These are phyloP conservation scores for Lipomyces sp. DNA, from an alignment of 805 yeast species.

Conservation along the genomic window DNA sequence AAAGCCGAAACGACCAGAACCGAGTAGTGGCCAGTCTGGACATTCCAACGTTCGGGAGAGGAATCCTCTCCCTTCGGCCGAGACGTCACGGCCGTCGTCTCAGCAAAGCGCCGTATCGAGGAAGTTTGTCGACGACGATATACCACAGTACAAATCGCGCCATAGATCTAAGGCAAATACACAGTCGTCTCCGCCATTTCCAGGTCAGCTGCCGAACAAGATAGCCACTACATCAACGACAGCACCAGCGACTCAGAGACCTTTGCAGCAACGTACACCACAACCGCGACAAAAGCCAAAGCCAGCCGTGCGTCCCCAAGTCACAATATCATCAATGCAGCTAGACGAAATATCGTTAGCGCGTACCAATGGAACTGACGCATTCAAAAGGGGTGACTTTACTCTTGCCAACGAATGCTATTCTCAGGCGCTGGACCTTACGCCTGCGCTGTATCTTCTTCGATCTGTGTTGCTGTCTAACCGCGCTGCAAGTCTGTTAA, in stretches of 20 bases:
- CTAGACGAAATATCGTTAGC: slow-evolving; percentile 35
- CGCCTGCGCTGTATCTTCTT: slow-evolving; percentile 64
- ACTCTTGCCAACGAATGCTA: slow-evolving; percentile 60
- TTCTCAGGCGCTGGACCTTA: slow-evolving; percentile 49
- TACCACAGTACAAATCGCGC: slow-evolving; percentile 7
- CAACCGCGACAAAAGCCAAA: background rate
- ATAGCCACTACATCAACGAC: background rate
- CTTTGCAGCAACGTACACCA: background rate
- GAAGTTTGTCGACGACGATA: slow-evolving; percentile 17
- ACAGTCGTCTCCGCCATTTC: background rate
- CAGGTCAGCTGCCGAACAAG: background rate
- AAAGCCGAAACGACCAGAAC: slow-evolving; percentile 3
- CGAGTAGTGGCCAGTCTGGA: too few species aligned
- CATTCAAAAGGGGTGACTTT: slow-evolving; percentile 82
- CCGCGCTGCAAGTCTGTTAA: slow-evolving; percentile 61
- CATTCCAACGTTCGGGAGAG: too few species aligned
- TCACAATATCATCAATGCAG: slow-evolving; percentile 34
- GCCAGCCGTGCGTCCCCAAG: slow-evolving; percentile 29
- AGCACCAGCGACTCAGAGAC: background rate
- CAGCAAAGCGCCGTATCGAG: background rate
- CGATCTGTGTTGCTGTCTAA: slow-evolving; percentile 72
- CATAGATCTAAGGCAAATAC: background rate
- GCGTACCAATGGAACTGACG: slow-evolving; percentile 51
- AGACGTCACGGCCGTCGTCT: too few species aligned
- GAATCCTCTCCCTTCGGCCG: too few species aligned